phyloP scores from a whole-genome alignment of 768 basidiomycete genomes.

The Xerocomus potaroensis region DNA sequence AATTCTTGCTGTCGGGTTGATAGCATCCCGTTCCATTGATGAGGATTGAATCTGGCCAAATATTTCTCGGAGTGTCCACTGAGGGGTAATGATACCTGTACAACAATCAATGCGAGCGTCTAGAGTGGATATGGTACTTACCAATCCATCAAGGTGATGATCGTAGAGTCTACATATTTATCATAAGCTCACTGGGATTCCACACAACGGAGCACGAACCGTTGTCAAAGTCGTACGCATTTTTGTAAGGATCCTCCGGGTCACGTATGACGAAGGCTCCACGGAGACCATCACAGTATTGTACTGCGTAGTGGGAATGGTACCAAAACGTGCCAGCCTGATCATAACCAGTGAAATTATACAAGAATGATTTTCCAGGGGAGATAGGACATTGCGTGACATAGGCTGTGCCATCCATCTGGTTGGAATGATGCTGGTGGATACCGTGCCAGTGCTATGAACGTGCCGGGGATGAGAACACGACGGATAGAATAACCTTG shows the following conservation, averaged over 20 bases:
- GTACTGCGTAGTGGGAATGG: slow-evolving; percentile 20
- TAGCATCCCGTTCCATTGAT: slow-evolving; percentile 40
- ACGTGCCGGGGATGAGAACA: not conserved
- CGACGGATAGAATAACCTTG: not conserved
- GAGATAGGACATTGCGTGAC: slow-evolving; percentile 43
- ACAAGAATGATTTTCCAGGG: slow-evolving; percentile 32
- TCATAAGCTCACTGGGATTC: not conserved
- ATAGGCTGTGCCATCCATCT: slow-evolving; percentile 31
- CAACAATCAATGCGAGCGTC: not conserved
- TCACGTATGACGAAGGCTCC: slow-evolving; percentile 44
- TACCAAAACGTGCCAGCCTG: slow-evolving; percentile 41
- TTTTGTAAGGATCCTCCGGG: slow-evolving; percentile 20
- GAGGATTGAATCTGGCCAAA: slow-evolving; percentile 32
- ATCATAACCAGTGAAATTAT: slow-evolving; percentile 30
- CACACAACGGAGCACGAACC: slow-evolving; percentile 9
- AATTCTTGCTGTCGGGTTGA: slow-evolving; percentile 14
- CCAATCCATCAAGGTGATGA: slow-evolving; percentile 32
- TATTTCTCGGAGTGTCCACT: slow-evolving; percentile 3
- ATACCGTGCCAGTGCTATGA: slow-evolving; percentile 30
- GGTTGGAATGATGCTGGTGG: slow-evolving; percentile 19
- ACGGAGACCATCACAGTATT: slow-evolving; percentile 40
- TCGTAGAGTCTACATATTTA: slow-evolving; percentile 1
- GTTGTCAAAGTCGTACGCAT: slow-evolving; percentile 19
- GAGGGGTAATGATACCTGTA: slow-evolving; percentile 19
- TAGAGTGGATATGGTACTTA: slow-evolving; percentile 3